Conservation (phyloP, 345 rosid genomes). For the Lepidium aucheri region DNA sequence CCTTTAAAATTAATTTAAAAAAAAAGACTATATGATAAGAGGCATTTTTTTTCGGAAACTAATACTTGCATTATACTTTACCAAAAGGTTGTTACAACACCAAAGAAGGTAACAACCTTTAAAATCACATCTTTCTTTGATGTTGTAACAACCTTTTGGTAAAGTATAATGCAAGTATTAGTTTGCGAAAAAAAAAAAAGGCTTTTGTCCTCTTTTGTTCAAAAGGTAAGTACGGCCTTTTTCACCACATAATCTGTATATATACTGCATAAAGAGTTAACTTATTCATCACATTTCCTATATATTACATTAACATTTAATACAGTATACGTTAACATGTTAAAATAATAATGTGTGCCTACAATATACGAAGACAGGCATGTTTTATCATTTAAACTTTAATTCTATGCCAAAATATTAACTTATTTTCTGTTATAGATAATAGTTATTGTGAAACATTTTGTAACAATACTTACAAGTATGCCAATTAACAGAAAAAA, state of each 20-base stretch:
- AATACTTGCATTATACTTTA: too few species aligned
- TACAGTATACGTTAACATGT: neutral
- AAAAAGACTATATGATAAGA: neutral
- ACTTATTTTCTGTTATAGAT: neutral
- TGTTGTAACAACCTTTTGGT: too few species aligned
- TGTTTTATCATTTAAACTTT: neutral
- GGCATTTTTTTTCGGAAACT: too few species aligned
- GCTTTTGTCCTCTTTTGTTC: neutral
- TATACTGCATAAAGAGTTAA: neutral
- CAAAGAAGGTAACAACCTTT: too few species aligned
- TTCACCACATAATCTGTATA: neutral
- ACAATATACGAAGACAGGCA: neutral
- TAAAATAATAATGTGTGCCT: neutral
- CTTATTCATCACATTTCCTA: neutral
- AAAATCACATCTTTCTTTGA: too few species aligned
- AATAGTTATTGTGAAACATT: too few species aligned
- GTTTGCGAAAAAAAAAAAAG: too few species aligned
- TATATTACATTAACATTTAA: neutral
- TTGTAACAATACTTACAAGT: too few species aligned
- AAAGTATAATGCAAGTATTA: too few species aligned
- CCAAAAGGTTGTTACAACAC: too few species aligned
- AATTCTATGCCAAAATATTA: neutral
- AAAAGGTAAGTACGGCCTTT: neutral
- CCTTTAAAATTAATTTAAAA: neutral
- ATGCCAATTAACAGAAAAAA: too few species aligned